Base-by-base conservation (phyloP, 2,329 filamentous ascomycete species). In the Botrytis deweyae region DNA sequence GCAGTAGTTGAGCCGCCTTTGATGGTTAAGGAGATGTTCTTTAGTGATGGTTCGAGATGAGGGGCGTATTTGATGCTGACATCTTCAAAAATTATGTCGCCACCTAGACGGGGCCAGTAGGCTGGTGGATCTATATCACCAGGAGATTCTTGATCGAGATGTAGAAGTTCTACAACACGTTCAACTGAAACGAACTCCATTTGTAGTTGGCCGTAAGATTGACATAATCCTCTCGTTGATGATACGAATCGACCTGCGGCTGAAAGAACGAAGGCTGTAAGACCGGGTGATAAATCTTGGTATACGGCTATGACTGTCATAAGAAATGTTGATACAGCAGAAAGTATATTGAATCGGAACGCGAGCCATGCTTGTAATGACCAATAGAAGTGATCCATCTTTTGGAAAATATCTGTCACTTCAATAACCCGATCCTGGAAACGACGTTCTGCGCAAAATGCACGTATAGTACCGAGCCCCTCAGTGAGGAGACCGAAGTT, bases 331-430 rank as follows among this genome's bases (percentile, higher is more conserved):
- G 93, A 93, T 5, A 88, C 81, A 0, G 92, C 92, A 0, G 93
- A 93, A 9, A 95, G 83, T 14, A 85, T 82, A 77, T 93, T 91
- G 73, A 96, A 95, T 20, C 94, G 90, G 79, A 92, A 94, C 81
- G 91, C 90, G 3, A 97, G 86, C 94, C 94, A 97, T 12, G 90
- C 89, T 77, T 97, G 93, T 62, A 97, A 86, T 74, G 91, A 93
- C 92, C 94, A 97, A 83, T 97, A 97, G 83, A 97, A 97, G 81
- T 98, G 95, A 79, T 98, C 95, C 88, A 97, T 96, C 80, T 94
- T 94, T 81, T 97, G 95, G 80, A 97, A 97, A 29, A 90, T 90
- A 80, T 97, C 94, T 0, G 94, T 94, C 0, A 94, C 94, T 3
- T 87, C 85, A 49, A 98, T 91, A 70, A 97, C 93, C 69, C 91